Percentiles rank a stretch among this genome's conserved stretches.
Evolutionary conservation across 2,329 filamentous ascomycete genomes (phyloP).

Genomic region (Calonectria fujianensis): DNA sequence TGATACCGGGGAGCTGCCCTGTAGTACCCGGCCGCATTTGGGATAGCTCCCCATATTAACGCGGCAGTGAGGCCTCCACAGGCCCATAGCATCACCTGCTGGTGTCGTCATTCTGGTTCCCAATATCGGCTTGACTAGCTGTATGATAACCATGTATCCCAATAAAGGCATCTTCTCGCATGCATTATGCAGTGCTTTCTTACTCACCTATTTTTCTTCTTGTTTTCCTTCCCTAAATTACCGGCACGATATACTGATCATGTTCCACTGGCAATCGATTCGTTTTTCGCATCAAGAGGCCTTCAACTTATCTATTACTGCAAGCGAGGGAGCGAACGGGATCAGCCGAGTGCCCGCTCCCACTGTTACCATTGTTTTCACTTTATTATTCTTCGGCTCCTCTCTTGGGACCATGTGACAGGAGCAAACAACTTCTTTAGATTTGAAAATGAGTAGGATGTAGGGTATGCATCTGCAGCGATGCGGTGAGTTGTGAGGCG

Average conservation of each 20-base stretch:
- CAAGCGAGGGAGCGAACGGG: too few relatives aligned
- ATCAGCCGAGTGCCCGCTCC: background rate
- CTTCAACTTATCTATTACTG: background rate
- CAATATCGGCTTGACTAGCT: background rate
- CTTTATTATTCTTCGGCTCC: background rate
- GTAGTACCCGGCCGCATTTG: slow-evolving; percentile 11
- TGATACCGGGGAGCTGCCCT: background rate
- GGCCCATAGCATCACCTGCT: slow-evolving; percentile 3
- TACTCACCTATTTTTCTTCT: too few relatives aligned
- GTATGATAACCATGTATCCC: background rate
- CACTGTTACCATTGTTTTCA: background rate
- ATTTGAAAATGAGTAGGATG: background rate
- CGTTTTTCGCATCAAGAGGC: background rate
- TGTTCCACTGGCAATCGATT: background rate
- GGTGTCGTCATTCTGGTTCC: background rate
- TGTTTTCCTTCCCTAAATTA: too few relatives aligned
- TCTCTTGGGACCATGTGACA: background rate
- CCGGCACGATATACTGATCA: background rate
- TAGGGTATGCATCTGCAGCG: background rate
- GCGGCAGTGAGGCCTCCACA: slow-evolving; percentile 23
- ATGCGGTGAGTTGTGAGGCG: background rate
- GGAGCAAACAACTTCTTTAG: background rate
- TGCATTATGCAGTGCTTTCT: too few relatives aligned
- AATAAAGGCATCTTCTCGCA: background rate
- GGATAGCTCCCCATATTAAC: background rate